These are phyloP conservation scores for Lyophyllum shimeji DNA, from an alignment of 768 basidiomycete species.

Conservation along the genomic window DNA sequence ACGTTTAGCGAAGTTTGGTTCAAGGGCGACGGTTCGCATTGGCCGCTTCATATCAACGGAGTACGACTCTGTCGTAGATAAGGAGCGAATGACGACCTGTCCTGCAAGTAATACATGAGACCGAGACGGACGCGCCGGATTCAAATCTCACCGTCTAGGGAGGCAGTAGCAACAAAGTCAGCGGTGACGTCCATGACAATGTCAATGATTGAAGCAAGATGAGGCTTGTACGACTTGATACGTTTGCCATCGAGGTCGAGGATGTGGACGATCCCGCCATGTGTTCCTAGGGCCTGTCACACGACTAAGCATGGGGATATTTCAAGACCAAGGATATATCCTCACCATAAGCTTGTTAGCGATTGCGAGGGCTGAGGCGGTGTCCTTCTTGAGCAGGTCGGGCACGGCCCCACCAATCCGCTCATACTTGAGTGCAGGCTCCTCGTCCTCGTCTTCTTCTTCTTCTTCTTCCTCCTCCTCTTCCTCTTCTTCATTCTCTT, in stretches of 20 bases:
- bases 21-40: slow-evolving; percentile 85
- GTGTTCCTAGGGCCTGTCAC: slow-evolving; percentile 84
- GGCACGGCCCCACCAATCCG: slow-evolving; percentile 70
- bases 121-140: neutral
- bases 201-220: slow-evolving; percentile 84
- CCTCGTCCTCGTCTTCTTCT: slow-evolving; percentile 81
- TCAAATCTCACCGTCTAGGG: slow-evolving; percentile 79
- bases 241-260: slow-evolving; percentile 76
- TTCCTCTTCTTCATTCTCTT: slow-evolving; percentile 40
- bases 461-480: slow-evolving; percentile 54
- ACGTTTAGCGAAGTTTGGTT: slow-evolving; percentile 85
- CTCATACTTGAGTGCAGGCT: slow-evolving; percentile 90
- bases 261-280: slow-evolving; percentile 89
- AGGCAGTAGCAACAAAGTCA: slow-evolving; percentile 90
- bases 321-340: neutral
- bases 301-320: slow-evolving; percentile 10
- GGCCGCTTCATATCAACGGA: slow-evolving; percentile 90
- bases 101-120: slow-evolving; percentile 48
- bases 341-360: slow-evolving; percentile 71
- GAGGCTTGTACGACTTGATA: slow-evolving; percentile 88
- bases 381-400: slow-evolving; percentile 85
- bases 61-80: slow-evolving; percentile 78
- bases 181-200: slow-evolving; percentile 81
- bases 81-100: slow-evolving; percentile 85
- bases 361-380: slow-evolving; percentile 79